Base-by-base conservation (phyloP, 225 moss, liverwort and hornwort genomes). In the Sphagnum tenellum region DNA sequence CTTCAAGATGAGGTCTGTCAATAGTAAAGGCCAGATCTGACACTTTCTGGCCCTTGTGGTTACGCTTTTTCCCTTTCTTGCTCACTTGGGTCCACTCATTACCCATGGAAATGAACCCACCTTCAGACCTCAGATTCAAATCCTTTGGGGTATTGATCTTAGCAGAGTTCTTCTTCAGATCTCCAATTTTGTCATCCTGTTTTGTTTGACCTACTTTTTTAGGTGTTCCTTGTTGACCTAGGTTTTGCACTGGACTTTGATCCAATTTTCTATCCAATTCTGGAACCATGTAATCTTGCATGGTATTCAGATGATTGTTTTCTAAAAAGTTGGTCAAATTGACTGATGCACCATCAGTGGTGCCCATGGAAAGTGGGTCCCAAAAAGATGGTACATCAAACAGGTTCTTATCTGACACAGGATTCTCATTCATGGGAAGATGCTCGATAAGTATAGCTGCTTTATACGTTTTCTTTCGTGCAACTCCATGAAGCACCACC, bases 371-470 rank as follows among this genome's bases (percentile, higher is more conserved):
- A 60, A 98, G 78, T 60, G 92, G 89, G 78, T 98, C 90, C 98
- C 98, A 98, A 73, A 82, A 81, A 55, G 45, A 69, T 9, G 98
- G 90, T 66, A 98, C 89, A 69, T 79, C 70, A 70, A 98, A 98
- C 49, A 76, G 72, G 71, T 68, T 64, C 7, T 71, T 69, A 9
- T 81, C 64, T 50, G 80, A 69, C 53, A 71, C 76, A 3, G 60
- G 60, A 49, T 68, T 73, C n/a, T 68, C 68, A 57, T 60, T 50
- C 45, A 67, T n/a, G 5, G 46, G 58, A 49, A 78, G 61, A 60
- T 69, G 82, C 65, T 77, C 84, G 62, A 90, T 61, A 53, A 83
- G 48, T 67, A 90, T 79, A 13, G 96, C 88, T 59, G 74, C 81
- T 69, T 84, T 87, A 47, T 76, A 74, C 3, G 87, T 75, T 66